Evolutionary conservation across 139 green algal genomes (phyloP).

Genomic region (Ettlia oleoabundans): DNA sequence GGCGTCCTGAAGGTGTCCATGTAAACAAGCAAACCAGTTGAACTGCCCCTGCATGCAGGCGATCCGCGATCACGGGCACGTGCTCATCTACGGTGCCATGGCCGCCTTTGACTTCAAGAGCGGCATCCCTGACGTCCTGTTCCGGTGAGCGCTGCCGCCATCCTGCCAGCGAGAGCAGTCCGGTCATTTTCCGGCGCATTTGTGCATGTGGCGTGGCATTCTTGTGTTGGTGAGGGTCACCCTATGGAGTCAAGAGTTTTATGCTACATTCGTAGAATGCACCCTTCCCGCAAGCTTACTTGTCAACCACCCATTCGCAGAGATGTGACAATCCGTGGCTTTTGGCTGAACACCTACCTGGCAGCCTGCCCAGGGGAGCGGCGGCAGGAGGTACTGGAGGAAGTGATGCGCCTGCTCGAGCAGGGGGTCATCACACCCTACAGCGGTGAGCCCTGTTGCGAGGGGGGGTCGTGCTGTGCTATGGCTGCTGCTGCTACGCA

Average conservation of each 20-base stretch:
- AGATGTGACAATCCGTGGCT: conserved; percentile 39
- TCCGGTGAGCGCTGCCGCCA: conserved; percentile 3
- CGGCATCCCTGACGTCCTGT: conserved; percentile 38
- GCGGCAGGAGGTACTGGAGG: background rate
- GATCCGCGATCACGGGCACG: background rate
- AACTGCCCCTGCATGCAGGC: background rate
- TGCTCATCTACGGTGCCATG: conserved; percentile 48
- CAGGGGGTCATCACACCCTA: conserved; percentile 11
- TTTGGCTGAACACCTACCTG: conserved; percentile 41
- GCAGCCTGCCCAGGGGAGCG: background rate
- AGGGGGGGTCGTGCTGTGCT: no score
- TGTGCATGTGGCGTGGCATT: background rate
- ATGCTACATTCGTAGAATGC: background rate
- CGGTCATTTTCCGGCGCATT: background rate
- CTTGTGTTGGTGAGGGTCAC: no score
- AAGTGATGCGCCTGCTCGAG: conserved; percentile 33
- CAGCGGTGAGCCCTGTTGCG: conserved; percentile 12
- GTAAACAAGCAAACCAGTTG: background rate
- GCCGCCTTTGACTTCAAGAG: background rate
- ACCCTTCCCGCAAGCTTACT: background rate
- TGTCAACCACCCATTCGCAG: background rate
- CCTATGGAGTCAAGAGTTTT: no score
- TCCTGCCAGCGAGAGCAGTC: background rate
- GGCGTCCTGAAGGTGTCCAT: background rate
- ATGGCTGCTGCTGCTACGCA: no score